Evolutionary conservation across 768 basidiomycete genomes (phyloP), one percentile per base, ranked within the genome.

Genomic region (Mycena metata): DNA sequence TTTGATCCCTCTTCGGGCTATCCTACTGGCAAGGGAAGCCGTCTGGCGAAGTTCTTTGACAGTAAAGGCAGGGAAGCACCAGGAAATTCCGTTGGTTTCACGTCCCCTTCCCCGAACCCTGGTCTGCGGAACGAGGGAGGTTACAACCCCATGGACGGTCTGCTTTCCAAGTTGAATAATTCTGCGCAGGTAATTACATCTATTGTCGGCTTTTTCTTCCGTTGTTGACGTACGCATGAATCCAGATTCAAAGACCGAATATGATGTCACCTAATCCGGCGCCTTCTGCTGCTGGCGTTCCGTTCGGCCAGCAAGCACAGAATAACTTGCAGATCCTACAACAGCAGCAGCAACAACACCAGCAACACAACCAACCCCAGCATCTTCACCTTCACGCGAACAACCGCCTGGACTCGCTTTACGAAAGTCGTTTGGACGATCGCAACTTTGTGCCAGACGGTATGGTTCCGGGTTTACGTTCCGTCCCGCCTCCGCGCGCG

Each of bases 31-130:
- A 93, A 91, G 77, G 93, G 93, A 45, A 95, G 93, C 75, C 89
- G 94, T 42, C 92, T 95, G 76, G 94, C 93, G 36, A 95, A 94
- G 76, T 94, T 94, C 78, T 95, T 95, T 70, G 93, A 95, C 72
- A 86, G 86, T n/a, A 94, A 92, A 77, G 78, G 81, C 26, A 85
- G 84, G 69, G 89, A 90, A 16, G 73, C 73, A 8, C 47, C 78
- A 71, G 62, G 69, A 70, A 78, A 78, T 12, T 77, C 79, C 8
- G 79, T 78, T 36, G 80, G 81, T 21, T 79, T 84, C 47, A 75
- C 79, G 46, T 81, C 88, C 50, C 79, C 84, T 30, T 86, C 88
- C 35, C 81, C 86, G n/a, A 79, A 76, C 59, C 82, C 79, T 49
- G 76, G 79, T 55, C 87, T 83, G 68, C 84, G 87, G 69, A 83